These are phyloP conservation scores for Pleurotus platypus DNA, from an alignment of 768 basidiomycete genomes.

Conservation along the genomic window DNA sequence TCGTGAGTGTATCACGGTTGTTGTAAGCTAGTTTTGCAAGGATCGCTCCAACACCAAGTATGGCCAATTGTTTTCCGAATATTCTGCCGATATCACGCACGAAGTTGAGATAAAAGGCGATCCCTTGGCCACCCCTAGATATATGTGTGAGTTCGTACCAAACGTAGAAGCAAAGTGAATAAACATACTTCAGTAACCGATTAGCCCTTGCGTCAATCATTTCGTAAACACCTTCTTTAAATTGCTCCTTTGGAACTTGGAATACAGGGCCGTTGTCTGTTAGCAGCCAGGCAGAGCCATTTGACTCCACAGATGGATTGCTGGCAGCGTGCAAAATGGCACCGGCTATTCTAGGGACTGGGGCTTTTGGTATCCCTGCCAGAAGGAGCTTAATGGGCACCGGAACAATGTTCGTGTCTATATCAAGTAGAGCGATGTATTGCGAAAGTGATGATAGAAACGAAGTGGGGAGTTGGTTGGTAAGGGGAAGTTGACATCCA, in stretches of 20 bases:
- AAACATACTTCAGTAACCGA: constrained; percentile 24
- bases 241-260: constrained; percentile 39
- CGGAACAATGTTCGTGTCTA: constrained; percentile 46
- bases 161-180: neutral
- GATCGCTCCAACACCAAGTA: neutral
- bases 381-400: constrained; percentile 35
- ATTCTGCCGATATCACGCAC: neutral
- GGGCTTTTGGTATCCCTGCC: constrained; percentile 46
- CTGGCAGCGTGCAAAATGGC: constrained; percentile 52
- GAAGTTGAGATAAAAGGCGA: neutral
- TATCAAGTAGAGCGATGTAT: neutral
- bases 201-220: constrained; percentile 45
- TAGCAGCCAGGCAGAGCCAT: constrained; percentile 44
- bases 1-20: neutral
- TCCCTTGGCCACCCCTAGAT: neutral
- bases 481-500: neutral
- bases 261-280: constrained; percentile 49
- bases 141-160: neutral
- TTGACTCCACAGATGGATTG: constrained; percentile 38
- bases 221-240: constrained; percentile 49
- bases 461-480: too few species aligned
- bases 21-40: neutral
- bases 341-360: constrained; percentile 43
- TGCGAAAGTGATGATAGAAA: too few species aligned
- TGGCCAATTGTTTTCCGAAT: neutral